Evolutionary conservation across 2,329 filamentous ascomycete species (phyloP).

Genomic region (Ophiostoma sp.): DNA sequence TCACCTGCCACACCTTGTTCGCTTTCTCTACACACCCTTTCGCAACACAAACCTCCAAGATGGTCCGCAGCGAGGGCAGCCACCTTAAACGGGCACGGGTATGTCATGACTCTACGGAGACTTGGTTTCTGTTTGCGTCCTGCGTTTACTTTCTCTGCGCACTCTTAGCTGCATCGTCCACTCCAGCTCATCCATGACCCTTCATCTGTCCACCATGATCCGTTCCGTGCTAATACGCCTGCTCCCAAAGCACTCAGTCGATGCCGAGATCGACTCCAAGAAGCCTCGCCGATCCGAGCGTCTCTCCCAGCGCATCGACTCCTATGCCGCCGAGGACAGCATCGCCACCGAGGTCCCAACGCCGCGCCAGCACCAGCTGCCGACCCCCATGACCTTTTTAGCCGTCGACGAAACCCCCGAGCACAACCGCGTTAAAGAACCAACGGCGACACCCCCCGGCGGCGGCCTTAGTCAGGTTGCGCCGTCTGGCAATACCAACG

Average conservation of each 20-base stretch:
- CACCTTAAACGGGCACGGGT: conserved; percentile 32
- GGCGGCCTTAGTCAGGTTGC: conserved; percentile 51
- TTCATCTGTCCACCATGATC: background rate
- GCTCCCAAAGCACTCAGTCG: conserved; percentile 54
- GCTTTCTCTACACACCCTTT: background rate
- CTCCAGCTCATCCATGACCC: background rate
- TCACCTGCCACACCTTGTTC: conserved; percentile 8
- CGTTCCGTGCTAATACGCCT: conserved; percentile 22
- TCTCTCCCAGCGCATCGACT: conserved; percentile 49
- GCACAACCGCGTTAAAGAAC: conserved; percentile 54
- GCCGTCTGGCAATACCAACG: conserved; percentile 30
- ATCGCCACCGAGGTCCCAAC: conserved; percentile 18
- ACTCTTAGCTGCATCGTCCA: too few relatives aligned
- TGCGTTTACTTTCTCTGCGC: background rate
- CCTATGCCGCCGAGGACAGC: conserved; percentile 18
- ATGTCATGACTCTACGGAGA: conserved; percentile 22
- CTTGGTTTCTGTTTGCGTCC: background rate
- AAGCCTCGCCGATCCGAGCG: conserved; percentile 77
- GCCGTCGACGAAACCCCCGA: conserved; percentile 48
- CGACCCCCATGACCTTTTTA: conserved; percentile 69
- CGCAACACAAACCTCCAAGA: background rate
- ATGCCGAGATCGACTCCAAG: conserved; percentile 63
- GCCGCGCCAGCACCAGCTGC: conserved; percentile 51
- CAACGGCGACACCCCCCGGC: conserved; percentile 64
- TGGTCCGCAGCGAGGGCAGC: conserved; percentile 29